Evolutionary conservation across 1,284 basidiomycete genomes (phyloP).

Genomic region (Afroboletus lepidellus): DNA sequence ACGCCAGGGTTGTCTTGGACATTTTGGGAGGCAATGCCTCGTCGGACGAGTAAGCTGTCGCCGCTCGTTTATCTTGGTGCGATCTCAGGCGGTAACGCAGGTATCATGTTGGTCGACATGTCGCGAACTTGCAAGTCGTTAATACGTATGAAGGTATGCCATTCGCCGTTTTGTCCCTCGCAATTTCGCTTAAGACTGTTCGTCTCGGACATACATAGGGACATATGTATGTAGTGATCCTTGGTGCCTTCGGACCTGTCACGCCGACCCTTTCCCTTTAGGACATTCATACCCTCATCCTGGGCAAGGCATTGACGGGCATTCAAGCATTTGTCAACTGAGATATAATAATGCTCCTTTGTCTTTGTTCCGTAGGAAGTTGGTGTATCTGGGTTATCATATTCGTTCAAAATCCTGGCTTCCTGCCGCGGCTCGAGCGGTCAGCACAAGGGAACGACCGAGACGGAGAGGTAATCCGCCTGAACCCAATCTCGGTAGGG

Average conservation of each 20-base stretch:
- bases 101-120: conserved; percentile 89
- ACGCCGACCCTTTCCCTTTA: conserved; percentile 30
- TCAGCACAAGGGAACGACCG: background rate
- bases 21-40: conserved; percentile 90
- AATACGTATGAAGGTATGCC: conserved; percentile 90
- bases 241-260: background rate
- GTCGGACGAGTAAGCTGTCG: conserved; percentile 73
- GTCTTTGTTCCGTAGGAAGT: background rate
- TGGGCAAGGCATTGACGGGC: conserved; percentile 90
- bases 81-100: conserved; percentile 34
- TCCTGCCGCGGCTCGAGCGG: background rate
- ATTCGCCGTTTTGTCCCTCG: no score
- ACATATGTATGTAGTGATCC: conserved; percentile 25
- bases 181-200: conserved; percentile 8
- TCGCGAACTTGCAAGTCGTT: conserved; percentile 87
- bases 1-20: conserved; percentile 78
- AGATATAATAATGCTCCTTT: conserved; percentile 9
- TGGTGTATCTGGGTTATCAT: background rate
- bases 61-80: background rate
- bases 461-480: no score
- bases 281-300: conserved; percentile 85
- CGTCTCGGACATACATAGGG: conserved; percentile 24
- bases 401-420: background rate
- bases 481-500: background rate
- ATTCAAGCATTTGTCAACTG: conserved; percentile 76